Base-by-base conservation (phyloP, 2,329 filamentous ascomycete species). In the Tolypocladium sp. region DNA sequence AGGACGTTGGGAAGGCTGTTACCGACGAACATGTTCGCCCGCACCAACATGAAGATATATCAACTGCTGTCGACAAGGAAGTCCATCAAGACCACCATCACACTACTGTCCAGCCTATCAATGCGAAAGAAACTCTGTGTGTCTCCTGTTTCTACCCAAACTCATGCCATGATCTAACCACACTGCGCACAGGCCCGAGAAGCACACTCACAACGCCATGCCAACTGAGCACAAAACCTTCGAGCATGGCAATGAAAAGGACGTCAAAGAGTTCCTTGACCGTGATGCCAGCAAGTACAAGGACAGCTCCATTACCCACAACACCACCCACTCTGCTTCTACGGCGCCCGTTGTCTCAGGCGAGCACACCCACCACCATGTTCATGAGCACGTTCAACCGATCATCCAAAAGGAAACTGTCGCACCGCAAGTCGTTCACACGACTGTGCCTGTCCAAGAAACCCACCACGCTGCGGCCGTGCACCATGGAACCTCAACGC, bases 51-150 rank as follows among this genome's bases (percentile, higher is more conserved):
- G 84, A 90, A 67, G 73, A 86, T n/a, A 65, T 83, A 12, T 79
- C 76, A 25, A 86, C 82, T 1, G 87, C 84, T 8, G 71, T 90
- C 33, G 85, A 90, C 68, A 82, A 82, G 64, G 87, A 90, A 65
- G 76, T 89, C 4, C 86, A 90, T 68, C 87, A 89, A 69, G 84
- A 90, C 60, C 87, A 90, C 66, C 84, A 89, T 70, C 86, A 90
- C 70, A 88, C 85, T 54, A 85, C 84, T 0, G 75, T 90, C 1
- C 87, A 90, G 72, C 87, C 87, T 0, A 73, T 91, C 30, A 52
- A 64, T 15, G 60, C 63, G 20, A 66, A 67, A 40, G 72, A 76
- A 57, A 65, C 60, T 59, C 73, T 78, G 63, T 82, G 82, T 66
- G 77, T 77, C 2, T 8, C 5, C 3, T 12, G 9, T n/a, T 4